phyloP scores from a whole-genome alignment of 305 asterid genomes.

The Fraxinus dipetala region DNA sequence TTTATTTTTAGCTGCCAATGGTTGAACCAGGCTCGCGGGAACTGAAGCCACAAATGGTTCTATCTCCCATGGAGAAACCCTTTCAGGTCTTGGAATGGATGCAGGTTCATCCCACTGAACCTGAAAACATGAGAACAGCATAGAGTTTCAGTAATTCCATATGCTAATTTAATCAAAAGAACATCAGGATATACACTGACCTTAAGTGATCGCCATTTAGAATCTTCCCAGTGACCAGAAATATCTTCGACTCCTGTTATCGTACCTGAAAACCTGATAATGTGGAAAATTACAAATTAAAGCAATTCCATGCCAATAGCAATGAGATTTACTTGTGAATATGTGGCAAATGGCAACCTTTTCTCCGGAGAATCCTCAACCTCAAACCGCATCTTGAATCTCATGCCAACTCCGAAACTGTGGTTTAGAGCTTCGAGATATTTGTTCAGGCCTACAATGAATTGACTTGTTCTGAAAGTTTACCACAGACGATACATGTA shows the following conservation, averaged over 20 bases:
- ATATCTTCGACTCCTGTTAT: conserved; percentile 76
- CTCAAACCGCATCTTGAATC: conserved; percentile 90
- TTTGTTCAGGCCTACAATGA: conserved; percentile 81
- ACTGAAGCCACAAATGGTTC: conserved; percentile 71
- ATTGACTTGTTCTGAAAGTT: conserved; percentile 76
- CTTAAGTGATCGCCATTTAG: conserved; percentile 90
- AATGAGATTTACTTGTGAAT: conserved; percentile 9
- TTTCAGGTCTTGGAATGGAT: conserved; percentile 65
- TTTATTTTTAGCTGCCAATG: conserved; percentile 55
- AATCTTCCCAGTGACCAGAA: conserved; percentile 66
- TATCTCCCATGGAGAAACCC: conserved; percentile 98
- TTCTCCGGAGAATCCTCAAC: conserved; percentile 90
- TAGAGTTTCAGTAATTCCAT: background rate
- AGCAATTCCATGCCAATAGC: background rate
- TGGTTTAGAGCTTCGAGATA: conserved; percentile 67
- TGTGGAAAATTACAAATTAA: background rate
- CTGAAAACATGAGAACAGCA: conserved; percentile 31
- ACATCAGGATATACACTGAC: conserved; percentile 31
- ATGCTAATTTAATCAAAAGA: background rate
- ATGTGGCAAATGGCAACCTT: conserved; percentile 42
- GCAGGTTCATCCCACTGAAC: conserved; percentile 98
- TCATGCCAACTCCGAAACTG: conserved; percentile 80
- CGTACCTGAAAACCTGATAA: conserved; percentile 85
- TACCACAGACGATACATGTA: background rate
- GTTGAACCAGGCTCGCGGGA: conserved; percentile 44